These are phyloP conservation scores for Perkinsus marinus DNA, from an alignment of 169 alveolate genomes.

Conservation along the genomic window DNA sequence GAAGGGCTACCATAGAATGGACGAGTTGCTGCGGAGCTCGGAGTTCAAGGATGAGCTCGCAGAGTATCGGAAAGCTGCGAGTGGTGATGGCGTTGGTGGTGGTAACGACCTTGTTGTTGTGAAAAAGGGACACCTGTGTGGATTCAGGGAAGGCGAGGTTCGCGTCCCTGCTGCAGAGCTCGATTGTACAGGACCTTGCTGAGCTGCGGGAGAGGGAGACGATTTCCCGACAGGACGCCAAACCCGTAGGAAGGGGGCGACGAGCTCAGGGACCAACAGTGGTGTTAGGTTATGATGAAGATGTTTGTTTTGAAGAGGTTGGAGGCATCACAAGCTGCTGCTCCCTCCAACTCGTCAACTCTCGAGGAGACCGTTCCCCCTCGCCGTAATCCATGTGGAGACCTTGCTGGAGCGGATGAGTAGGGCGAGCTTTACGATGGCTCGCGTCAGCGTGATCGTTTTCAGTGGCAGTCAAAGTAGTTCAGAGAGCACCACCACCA, in stretches of 20 bases:
- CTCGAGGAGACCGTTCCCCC: neutral
- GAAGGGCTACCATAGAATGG: neutral
- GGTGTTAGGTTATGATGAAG: neutral
- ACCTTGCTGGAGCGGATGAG: neutral
- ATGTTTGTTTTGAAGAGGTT: neutral
- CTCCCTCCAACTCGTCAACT: neutral
- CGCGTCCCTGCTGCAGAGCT: neutral
- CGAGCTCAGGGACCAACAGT: no score
- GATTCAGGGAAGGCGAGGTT: neutral
- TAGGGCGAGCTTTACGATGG: neutral
- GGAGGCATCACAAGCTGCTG: neutral
- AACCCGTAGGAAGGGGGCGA: neutral
- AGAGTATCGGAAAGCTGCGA: neutral
- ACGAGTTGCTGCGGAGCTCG: neutral
- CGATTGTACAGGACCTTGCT: neutral
- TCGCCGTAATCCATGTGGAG: neutral
- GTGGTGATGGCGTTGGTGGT: neutral
- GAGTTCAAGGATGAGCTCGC: neutral
- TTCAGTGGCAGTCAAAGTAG: conserved; percentile 4
- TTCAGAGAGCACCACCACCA: conserved; percentile 18
- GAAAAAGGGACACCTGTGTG: neutral
- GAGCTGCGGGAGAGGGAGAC: neutral
- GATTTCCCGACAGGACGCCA: neutral
- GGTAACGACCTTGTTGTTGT: neutral
- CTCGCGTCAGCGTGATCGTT: neutral